Evolutionary conservation across 2,329 filamentous ascomycete species (phyloP), one percentile per base, ranked within the genome.

Genomic region (Colletotrichum tanaceti): DNA sequence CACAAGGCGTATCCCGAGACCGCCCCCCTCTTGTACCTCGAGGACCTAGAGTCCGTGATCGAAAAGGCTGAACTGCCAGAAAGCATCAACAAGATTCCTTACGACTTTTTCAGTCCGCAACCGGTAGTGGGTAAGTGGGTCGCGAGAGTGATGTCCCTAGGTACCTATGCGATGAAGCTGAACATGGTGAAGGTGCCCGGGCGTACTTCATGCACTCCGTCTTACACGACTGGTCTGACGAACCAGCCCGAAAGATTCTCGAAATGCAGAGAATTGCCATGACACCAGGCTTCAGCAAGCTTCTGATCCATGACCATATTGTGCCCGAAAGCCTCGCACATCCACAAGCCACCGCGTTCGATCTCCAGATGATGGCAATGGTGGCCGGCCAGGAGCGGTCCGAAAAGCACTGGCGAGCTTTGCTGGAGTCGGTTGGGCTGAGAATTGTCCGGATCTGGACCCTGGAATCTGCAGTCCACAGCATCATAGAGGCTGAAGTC

Each of bases 201-300:
- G 78, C 85, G 58, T 88, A 85, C 75, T 75, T 87, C 50, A 74
- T 88, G 70, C 85, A 85, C 72, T 77, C 82, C 69, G 85, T 88
- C 57, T 77, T 88, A 13, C 86, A 88, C 73, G 85, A 87, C 75
- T 87, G 84, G 84, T 79, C 84, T 0, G 84, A 87, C 62, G 75
- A 77, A 16, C 77, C 83, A 54, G 75, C 76, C 4, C 69, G 77
- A 10, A 73, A 74, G 59, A 84, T 86, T 53, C 74, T 83, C 46
- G 78, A 76, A 41, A 79, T 77, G 1, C 74, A 86, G 38, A 73
- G 81, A 0, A 81, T 84, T 1, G 78, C 81, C 39, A 71, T 87
- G 71, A 79, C 82, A 68, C 77, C 82, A 2, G 79, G 86, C 3
- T 50, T 20, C 53, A 77, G 80, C 38, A 74, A 74, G 16, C 72